These are phyloP conservation scores for Melampsora americana DNA, from an alignment of 1,284 basidiomycete genomes.

Conservation along the genomic window DNA sequence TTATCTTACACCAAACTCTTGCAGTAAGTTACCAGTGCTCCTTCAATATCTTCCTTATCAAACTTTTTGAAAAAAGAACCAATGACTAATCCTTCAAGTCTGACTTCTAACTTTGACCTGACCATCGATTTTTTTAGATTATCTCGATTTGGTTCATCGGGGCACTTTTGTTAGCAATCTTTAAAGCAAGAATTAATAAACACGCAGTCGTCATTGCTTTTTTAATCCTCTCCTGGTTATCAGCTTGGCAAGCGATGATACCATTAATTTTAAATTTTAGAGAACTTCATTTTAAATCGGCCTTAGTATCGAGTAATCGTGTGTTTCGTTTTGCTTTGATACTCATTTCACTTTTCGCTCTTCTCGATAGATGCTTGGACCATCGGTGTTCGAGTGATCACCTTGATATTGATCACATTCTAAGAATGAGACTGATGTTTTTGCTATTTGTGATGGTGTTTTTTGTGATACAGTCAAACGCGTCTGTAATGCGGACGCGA, in stretches of 20 bases:
- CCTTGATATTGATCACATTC: no score
- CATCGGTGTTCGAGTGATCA: no score
- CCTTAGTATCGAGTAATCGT: neutral
- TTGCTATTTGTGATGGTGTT: no score
- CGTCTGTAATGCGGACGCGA: neutral
- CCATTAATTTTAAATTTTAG: slow-evolving; percentile 29
- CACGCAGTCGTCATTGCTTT: slow-evolving; percentile 38
- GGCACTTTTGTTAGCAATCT: slow-evolving; percentile 34
- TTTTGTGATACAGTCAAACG: neutral
- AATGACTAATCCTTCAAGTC: neutral
- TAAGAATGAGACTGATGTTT: no score
- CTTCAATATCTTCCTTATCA: neutral
- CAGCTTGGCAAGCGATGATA: slow-evolving; percentile 39
- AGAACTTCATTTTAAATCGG: neutral
- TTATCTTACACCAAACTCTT: neutral
- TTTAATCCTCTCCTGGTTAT: slow-evolving; percentile 38
- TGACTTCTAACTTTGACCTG: no score
- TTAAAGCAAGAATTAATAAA: slow-evolving; percentile 18
- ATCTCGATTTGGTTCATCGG: slow-evolving; percentile 37
- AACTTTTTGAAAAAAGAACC: no score
- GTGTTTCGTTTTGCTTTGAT: neutral
- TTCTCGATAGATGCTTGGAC: no score
- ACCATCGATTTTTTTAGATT: no score
- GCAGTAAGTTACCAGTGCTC: neutral
- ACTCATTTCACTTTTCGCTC: no score